Evolutionary conservation across 2,329 filamentous ascomycete species (phyloP), one percentile per base, ranked within the genome.

Genomic region (Arachnomyces sp.): DNA sequence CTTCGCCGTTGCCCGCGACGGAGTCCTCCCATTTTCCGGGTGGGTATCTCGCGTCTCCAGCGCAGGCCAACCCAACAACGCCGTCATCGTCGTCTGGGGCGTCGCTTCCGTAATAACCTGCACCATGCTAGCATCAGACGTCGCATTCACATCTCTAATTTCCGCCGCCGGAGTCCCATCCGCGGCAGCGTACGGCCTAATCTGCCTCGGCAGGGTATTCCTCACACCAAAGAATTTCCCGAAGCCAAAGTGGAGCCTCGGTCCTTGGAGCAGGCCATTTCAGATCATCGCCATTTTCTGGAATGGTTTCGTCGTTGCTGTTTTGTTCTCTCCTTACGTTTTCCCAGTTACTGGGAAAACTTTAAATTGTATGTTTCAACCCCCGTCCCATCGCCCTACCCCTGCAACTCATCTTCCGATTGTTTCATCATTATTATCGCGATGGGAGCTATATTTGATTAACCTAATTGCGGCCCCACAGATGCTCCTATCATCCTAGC

Each of bases 1-100:
- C 47, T 79, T 77, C 53, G 76, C 76, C 31, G 75, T 80, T 3
- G 76, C 76, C 18, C 68, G 76, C 34, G 76, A 80, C 49, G 74
- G 75, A 28, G 73, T 79, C 14, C 61, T 79, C 2, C 76, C 76
- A 0, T 77, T 71, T 56, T 77, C 74, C 2, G 51, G 65, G 28
- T 77, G 75, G 72, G 76, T 79, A 32, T 71, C 74, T 3, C 56
- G 64, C 13, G 74, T 80, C 2, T 64, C 64, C 7, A 57, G 66
- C 7, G 61, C 68, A 16, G 76, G 75, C 38, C 75, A 79, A 45
- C 77, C 77, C 0, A 68, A 70, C 11, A 78, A 79, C 49, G 76
- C 76, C 4, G 71, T 80, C 32, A 67, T 76, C 13, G 72, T 78
- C 7, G 74, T 79, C 47, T 76, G 74, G 65, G 65, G 48, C 2